These are phyloP conservation scores for Alectoria sarmentosa DNA, from an alignment of 495 filamentous ascomycete genomes.

Conservation along the genomic window DNA sequence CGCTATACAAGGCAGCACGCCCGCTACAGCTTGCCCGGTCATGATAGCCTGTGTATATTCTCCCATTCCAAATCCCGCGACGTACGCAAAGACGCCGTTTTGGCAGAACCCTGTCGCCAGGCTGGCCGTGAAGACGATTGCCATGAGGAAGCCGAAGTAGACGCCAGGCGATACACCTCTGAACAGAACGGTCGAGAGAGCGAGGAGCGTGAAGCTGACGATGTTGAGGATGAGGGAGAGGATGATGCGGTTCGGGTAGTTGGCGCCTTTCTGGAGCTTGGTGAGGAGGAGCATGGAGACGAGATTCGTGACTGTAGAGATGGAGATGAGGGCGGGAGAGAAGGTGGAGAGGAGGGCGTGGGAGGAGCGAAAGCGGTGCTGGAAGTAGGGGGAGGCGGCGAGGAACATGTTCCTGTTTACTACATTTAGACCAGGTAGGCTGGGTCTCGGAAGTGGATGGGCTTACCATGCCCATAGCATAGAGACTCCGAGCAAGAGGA, in stretches of 20 bases:
- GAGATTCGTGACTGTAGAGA: conserved; percentile 77
- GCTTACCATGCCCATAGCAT: conserved; percentile 97
- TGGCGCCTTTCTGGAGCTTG: conserved; percentile 67
- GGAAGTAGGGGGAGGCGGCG: conserved; percentile 55
- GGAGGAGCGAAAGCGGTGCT: conserved; percentile 65
- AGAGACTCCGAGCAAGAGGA: conserved; percentile 76
- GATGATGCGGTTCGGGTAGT: conserved; percentile 78
- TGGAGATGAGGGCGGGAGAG: conserved; percentile 80
- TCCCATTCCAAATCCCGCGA: conserved; percentile 55
- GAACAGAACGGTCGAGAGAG: conserved; percentile 67
- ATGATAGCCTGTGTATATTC: conserved; percentile 96
- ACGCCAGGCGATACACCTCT: conserved; percentile 47
- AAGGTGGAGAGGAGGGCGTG: conserved; percentile 70
- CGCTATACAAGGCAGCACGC: conserved; percentile 80
- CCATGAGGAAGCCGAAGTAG: conserved; percentile 77
- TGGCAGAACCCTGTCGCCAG: conserved; percentile 79
- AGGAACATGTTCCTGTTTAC: conserved; percentile 94
- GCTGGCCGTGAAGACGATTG: conserved; percentile 73
- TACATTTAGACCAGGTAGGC: not conserved
- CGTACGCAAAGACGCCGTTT: conserved; percentile 92
- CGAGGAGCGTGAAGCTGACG: conserved; percentile 62
- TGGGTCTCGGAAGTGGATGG: conserved; percentile 2
- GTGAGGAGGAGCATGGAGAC: conserved; percentile 63
- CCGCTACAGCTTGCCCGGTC: conserved; percentile 87
- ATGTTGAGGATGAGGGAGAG: conserved; percentile 66